These are phyloP conservation scores for Diaporthe sp. DNA, from an alignment of 2,329 filamentous ascomycete species.

Conservation along the genomic window DNA sequence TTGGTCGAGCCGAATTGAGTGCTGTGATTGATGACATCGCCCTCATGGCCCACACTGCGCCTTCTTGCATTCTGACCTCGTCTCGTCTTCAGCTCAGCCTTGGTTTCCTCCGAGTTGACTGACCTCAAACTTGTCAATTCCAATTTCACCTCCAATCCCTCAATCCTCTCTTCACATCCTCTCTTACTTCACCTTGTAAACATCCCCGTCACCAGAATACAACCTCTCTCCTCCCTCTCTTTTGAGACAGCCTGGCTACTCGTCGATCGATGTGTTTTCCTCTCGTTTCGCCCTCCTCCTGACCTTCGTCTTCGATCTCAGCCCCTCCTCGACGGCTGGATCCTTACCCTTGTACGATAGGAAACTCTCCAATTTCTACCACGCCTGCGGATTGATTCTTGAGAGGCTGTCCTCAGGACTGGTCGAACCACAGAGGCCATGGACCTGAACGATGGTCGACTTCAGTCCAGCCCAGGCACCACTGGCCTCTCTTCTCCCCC, in stretches of 20 bases:
- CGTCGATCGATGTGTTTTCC: not conserved
- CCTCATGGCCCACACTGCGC: constrained; percentile 12
- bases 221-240: not conserved
- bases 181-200: constrained; percentile 13
- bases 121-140: not conserved
- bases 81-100: not conserved
- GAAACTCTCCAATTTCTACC: not conserved
- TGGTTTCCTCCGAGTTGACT: not conserved
- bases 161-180: not conserved
- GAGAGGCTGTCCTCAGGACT: not conserved
- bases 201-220: not conserved
- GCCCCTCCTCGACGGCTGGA: not conserved
- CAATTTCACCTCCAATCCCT: not conserved
- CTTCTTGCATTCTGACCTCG: not conserved
- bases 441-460: constrained; percentile 39
- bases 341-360: not conserved
- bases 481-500: constrained; percentile 42
- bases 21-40: constrained; percentile 26
- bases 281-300: not conserved
- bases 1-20: constrained; percentile 21
- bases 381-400: not conserved
- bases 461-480: constrained; percentile 33
- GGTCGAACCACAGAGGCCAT: constrained; percentile 36
- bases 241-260: constrained; percentile 1
- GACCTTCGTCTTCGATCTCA: not conserved